A percentile compares a stretch with the other conserved stretches of the same genome.
Conservation (phyloP, 2,329 filamentous ascomycete species). For the Pseudocercospora pini-densiflorae region DNA sequence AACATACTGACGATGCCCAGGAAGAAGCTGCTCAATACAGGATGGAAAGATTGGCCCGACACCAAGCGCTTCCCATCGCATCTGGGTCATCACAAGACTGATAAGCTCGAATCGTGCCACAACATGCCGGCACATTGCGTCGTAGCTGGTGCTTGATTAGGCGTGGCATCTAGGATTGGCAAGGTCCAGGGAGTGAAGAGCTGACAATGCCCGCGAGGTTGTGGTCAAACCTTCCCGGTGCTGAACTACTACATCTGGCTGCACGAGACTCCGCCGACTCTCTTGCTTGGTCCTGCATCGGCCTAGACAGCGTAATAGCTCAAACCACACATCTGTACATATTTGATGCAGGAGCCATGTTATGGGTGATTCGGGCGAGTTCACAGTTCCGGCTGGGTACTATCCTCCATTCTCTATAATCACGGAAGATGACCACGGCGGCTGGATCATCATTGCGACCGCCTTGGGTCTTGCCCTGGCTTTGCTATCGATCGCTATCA, state of each 20-base stretch:
- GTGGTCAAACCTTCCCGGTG: not conserved
- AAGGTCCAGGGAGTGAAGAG: not conserved
- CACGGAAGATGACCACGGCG: slow-evolving; percentile 43
- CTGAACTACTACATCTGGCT: not conserved
- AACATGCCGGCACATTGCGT: slow-evolving; percentile 1
- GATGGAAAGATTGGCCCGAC: not conserved
- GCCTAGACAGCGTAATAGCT: slow-evolving; percentile 4
- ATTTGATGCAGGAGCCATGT: slow-evolving; percentile 20
- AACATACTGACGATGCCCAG: not conserved
- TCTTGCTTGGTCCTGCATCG: not conserved
- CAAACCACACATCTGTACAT: not conserved
- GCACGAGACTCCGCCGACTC: not conserved
- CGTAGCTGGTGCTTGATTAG: slow-evolving; percentile 1
- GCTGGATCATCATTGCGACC: slow-evolving; percentile 40
- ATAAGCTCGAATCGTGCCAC: not conserved
- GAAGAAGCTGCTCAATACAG: not conserved
- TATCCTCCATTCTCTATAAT: slow-evolving; percentile 27
- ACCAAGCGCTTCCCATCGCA: not conserved
- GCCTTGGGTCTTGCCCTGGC: slow-evolving; percentile 25
- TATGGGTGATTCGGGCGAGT: slow-evolving; percentile 10
- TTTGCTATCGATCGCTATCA: slow-evolving; percentile 21
- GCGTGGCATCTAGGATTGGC: not conserved
- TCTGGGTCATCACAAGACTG: not conserved
- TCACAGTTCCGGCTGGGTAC: slow-evolving; percentile 26
- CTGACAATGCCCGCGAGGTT: not conserved